Percentiles rank a stretch among this genome's conserved stretches.
Conservation (phyloP, 148 eudicot species). For the Rhododendron kiyosumense region DNA sequence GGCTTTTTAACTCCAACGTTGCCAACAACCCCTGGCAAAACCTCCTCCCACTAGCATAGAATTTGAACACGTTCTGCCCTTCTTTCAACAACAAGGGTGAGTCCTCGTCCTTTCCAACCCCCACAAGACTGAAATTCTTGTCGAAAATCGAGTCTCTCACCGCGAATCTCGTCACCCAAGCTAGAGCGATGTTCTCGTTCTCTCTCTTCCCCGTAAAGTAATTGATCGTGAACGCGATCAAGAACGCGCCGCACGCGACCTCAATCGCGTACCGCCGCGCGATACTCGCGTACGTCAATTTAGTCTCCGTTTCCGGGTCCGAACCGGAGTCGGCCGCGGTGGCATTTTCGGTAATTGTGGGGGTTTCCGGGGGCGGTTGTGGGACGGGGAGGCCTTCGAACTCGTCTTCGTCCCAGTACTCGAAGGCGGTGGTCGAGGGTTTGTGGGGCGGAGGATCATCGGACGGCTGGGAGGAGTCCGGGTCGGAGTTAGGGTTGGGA, state of each 20-base stretch:
- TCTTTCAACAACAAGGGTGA: slow-evolving; percentile 80
- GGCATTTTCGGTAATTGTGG: slow-evolving; percentile 14
- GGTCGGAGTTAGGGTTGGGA: slow-evolving; percentile 1
- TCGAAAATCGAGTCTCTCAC: slow-evolving; percentile 61
- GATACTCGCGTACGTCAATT: neutral
- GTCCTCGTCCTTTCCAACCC: slow-evolving; percentile 90
- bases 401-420: slow-evolving; percentile 96
- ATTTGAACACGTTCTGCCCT: slow-evolving; percentile 79
- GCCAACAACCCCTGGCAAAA: slow-evolving; percentile 83
- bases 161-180: slow-evolving; percentile 79
- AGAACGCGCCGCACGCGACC: slow-evolving; percentile 51
- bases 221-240: slow-evolving; percentile 56
- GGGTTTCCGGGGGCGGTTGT: slow-evolving; percentile 14
- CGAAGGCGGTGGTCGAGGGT: slow-evolving; percentile 39
- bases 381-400: slow-evolving; percentile 76
- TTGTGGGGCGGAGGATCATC: slow-evolving; percentile 12
- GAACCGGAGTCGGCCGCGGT: slow-evolving; percentile 1
- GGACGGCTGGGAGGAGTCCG: slow-evolving; percentile 15
- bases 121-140: slow-evolving; percentile 78
- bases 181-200: slow-evolving; percentile 76
- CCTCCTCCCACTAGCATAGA: slow-evolving; percentile 87
- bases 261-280: slow-evolving; percentile 39
- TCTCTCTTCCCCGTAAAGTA: slow-evolving; percentile 73
- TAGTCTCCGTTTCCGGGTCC: neutral
- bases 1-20: slow-evolving; percentile 76